Conservation (phyloP, 1,284 basidiomycete genomes). For the Caloboletus firmus region DNA sequence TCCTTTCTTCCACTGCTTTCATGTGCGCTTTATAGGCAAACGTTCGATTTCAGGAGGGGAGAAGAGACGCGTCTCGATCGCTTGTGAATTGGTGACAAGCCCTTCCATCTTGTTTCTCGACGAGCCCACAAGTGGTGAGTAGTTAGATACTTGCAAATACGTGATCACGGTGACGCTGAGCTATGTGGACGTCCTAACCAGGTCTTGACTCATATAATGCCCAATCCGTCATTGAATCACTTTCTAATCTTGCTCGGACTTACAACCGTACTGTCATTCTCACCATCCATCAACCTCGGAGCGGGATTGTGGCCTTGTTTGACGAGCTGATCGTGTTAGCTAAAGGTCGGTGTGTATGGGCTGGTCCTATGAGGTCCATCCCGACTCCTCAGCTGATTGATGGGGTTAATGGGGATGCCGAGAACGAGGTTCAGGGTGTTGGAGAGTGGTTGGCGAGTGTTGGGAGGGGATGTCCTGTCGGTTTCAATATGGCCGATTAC, state of each 20-base stretch:
- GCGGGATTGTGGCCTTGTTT: slow-evolving; percentile 94
- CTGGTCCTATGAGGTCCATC: slow-evolving; percentile 29
- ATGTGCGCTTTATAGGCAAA: slow-evolving; percentile 46
- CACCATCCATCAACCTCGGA: slow-evolving; percentile 98
- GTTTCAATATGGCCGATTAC: slow-evolving; percentile 96
- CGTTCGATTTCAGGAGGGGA: slow-evolving; percentile 95
- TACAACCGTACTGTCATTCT: slow-evolving; percentile 97
- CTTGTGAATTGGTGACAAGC: slow-evolving; percentile 97
- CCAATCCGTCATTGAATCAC: slow-evolving; percentile 87
- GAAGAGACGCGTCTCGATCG: slow-evolving; percentile 93
- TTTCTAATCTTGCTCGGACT: slow-evolving; percentile 81
- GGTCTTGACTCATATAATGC: slow-evolving; percentile 96
- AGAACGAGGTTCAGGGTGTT: slow-evolving; percentile 46
- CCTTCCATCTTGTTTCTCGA: slow-evolving; percentile 95
- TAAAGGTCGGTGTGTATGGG: slow-evolving; percentile 52
- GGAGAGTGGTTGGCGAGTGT: slow-evolving; percentile 78
- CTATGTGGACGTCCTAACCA: slow-evolving; percentile 27
- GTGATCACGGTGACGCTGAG: not conserved
- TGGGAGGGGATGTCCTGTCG: slow-evolving; percentile 86
- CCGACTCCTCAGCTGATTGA: slow-evolving; percentile 7
- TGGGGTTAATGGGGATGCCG: slow-evolving; percentile 69
- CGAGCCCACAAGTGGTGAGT: slow-evolving; percentile 90
- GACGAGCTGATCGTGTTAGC: slow-evolving; percentile 89
- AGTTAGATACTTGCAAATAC: not conserved
- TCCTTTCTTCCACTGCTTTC: not conserved